Base-by-base conservation (phyloP, 208 protist species). In the Angomonas ambiguus region DNA sequence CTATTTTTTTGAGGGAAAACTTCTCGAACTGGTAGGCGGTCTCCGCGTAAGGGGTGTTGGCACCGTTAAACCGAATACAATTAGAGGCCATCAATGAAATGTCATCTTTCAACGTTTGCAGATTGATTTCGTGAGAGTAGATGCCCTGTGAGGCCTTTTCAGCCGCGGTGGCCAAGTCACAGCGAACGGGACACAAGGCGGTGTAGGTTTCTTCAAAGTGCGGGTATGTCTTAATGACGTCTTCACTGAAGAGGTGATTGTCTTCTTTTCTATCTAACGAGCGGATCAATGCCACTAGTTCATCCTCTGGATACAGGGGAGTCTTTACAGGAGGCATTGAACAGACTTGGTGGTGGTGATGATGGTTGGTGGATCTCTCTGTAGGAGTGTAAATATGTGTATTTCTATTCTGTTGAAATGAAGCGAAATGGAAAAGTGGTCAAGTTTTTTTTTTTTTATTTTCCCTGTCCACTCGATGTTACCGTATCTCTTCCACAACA, bases 11-110 rank as follows among this genome's bases (percentile, higher is more conserved):
- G 25, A 82, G 34, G 2, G 87, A 84, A 63, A 86, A 89, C n/a
- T 65, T 69, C 59, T 87, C 78, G 77, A 95, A 95, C 0, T 61
- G 57, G 5, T 58, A 55, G 3, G 90, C 90, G 22, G 72, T 75
- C 32, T 78, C 74, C 3, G 82, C 81, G 30, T 84, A 76, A 2
- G 61, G 66, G 60, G 76, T 79, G 20, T 74, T 72, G 10, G 69
- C 53, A 4, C 90, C 90, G 65, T 96, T 96, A 61, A 86, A 96
- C 0, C 76, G 77, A 30, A 90, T 65, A 55, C 90, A 96, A 77
- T 96, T 96, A 51, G 69, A 80, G 5, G 84, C 90, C 85, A 96
- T 96, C 49, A 96, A 65, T 42, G 75, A 48, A 27, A 96, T 69
- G 62, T 96, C 90, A 10, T 64, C 78, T 42, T 70, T 70, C 38